Base-by-base conservation (phyloP, 2,329 filamentous ascomycete species). In the Aspergillus viridinutans region DNA sequence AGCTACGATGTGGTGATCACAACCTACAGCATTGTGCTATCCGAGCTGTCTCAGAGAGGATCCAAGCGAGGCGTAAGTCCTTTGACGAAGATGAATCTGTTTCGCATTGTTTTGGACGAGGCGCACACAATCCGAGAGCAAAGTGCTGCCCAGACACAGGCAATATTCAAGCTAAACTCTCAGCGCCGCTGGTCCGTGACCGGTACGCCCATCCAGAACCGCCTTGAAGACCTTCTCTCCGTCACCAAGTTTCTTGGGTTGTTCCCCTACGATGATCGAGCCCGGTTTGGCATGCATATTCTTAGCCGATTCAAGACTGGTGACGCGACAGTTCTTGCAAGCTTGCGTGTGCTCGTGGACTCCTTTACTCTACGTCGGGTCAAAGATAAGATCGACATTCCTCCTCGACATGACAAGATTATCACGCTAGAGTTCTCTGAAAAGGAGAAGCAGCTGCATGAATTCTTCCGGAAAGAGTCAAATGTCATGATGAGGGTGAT, bases 151-250 rank as follows among this genome's bases (percentile, higher is more conserved):
- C 89, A 93, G 64, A 95, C 92, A 54, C 91, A 92, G 70, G 90
- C 90, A 3, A 90, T 94, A 21, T 92, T 91, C 62, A 83, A 85
- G 21, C 79, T 97, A 2, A 83, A 89, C 58, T 90, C 92, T 2
- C 84, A 90, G 68, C 85, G 92, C 32, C 87, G 92, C 35, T 99
- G 94, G 94, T 93, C 92, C 2, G 90, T 97, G n/a, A 97, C 94
- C 0, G 94, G 93, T 54, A 97, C 94, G 0, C 94, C 92, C 0
- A 90, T 97, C 8, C 93, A 97, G 74, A 99, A 99, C 69, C 87
- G 90, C 3, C 81, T 97, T 2, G 92, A 95, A 62, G 94, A 99
- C 71, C 81, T 97, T 23, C 90, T 90, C 14, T 90, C 93, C 1
- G 79, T 97, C 2, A 86, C 96, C 57, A 90, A 88, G 32, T 97